Evolutionary conservation across 257 asterid genomes (phyloP).

Genomic region (Henckelia pumila): DNA sequence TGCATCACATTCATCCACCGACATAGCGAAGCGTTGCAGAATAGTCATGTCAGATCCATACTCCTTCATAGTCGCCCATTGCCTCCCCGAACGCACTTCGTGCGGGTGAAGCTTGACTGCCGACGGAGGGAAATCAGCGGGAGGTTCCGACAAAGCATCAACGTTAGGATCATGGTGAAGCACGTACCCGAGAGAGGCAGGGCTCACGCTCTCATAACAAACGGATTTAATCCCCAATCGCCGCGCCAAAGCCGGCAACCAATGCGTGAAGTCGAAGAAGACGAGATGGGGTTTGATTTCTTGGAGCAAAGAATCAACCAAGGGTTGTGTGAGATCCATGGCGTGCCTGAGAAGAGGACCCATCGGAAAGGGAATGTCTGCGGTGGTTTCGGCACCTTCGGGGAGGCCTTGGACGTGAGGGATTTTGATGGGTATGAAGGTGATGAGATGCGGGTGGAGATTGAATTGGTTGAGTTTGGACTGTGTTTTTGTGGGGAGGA

Average conservation of each 20-base stretch:
- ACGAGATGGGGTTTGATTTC: constrained; percentile 38
- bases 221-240: constrained; percentile 39
- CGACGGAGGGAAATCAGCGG: constrained; percentile 32
- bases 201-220: constrained; percentile 30
- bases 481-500: constrained; percentile 34
- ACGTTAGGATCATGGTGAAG: neutral
- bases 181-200: constrained; percentile 35
- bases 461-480: constrained; percentile 29
- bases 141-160: constrained; percentile 12
- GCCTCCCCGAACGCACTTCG: constrained; percentile 5
- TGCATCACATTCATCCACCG: constrained; percentile 32
- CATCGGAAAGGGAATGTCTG: constrained; percentile 33
- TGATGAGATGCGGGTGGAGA: constrained; percentile 36
- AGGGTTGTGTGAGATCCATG: constrained; percentile 43
- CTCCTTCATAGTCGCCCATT: constrained; percentile 13
- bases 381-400: constrained; percentile 39
- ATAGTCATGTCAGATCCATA: constrained; percentile 1
- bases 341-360: constrained; percentile 37
- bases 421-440: constrained; percentile 34
- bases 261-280: constrained; percentile 43
- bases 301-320: constrained; percentile 27
- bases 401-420: constrained; percentile 59
- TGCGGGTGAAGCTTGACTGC: constrained; percentile 25
- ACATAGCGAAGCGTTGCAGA: constrained; percentile 17
- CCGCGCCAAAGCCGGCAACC: constrained; percentile 48